These are phyloP conservation scores for Penicillium daleae DNA, from an alignment of 495 filamentous ascomycete species.

Conservation along the genomic window DNA sequence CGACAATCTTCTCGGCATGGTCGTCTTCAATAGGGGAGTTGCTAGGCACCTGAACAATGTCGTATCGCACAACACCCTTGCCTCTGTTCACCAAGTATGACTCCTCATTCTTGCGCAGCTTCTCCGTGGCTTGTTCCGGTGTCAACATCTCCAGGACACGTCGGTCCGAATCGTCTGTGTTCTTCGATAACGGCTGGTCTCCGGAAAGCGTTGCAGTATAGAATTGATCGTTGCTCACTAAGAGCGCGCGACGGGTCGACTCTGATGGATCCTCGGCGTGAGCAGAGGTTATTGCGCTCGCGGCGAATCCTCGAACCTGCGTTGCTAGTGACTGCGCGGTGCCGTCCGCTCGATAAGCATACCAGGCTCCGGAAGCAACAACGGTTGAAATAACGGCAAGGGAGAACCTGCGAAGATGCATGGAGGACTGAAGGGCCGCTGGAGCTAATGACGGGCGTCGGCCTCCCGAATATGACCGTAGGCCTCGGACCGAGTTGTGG, in stretches of 20 bases:
- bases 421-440: conserved; percentile 54
- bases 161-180: conserved; percentile 77
- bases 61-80: conserved; percentile 90
- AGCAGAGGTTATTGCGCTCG: conserved; percentile 33
- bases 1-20: conserved; percentile 95
- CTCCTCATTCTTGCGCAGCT: conserved; percentile 84
- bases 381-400: conserved; percentile 62
- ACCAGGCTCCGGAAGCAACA: conserved; percentile 69
- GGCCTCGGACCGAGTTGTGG: conserved; percentile 49
- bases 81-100: conserved; percentile 90
- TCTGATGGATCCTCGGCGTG: conserved; percentile 39
- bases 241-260: conserved; percentile 51
- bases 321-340: conserved; percentile 29
- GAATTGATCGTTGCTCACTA: conserved; percentile 82
- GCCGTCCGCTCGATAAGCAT: conserved; percentile 56
- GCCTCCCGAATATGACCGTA: conserved; percentile 46
- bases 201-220: conserved; percentile 81
- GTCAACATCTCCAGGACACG: conserved; percentile 93
- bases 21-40: conserved; percentile 99
- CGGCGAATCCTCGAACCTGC: conserved; percentile 35
- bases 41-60: conserved; percentile 91
- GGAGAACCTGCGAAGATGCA: conserved; percentile 68
- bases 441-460: conserved; percentile 42
- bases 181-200: conserved; percentile 82
- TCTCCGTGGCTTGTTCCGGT: conserved; percentile 90